These are phyloP conservation scores for Suillus plorans DNA, from an alignment of 768 basidiomycete species.

Conservation along the genomic window DNA sequence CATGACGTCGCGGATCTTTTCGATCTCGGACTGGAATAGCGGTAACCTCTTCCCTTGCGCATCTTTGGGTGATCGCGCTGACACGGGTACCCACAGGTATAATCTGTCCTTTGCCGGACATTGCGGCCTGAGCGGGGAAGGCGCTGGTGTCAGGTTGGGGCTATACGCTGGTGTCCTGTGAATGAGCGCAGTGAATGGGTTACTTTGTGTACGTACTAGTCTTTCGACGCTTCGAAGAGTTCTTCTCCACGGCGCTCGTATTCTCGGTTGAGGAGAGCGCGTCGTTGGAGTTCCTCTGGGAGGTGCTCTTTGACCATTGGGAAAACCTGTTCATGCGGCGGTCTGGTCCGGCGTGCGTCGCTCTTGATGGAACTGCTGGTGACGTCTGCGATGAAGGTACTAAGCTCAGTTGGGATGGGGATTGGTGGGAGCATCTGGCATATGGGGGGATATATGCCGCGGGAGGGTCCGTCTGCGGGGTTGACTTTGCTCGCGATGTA, in stretches of 20 bases:
- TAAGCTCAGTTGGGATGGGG: constrained; percentile 7
- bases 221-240: background rate
- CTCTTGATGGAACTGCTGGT: fast-evolving
- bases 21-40: background rate
- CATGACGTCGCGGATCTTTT: background rate
- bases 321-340: background rate
- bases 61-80: background rate
- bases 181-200: too few relatives aligned
- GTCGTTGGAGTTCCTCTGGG: background rate
- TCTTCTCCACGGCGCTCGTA: background rate
- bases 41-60: background rate
- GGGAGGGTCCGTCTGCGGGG: too few relatives aligned
- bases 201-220: background rate
- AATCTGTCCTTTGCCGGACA: too few relatives aligned
- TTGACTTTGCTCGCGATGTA: too few relatives aligned
- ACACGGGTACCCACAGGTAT: too few relatives aligned
- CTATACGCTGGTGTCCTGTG: too few relatives aligned
- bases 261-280: background rate
- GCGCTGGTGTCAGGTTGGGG: too few relatives aligned
- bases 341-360: background rate
- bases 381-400: background rate
- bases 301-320: background rate
- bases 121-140: too few relatives aligned
- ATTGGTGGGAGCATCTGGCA: constrained; percentile 13
- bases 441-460: background rate